Evolutionary conservation across 192 early-diverging fungal species (phyloP).

Genomic region (Coemansia sp.): DNA sequence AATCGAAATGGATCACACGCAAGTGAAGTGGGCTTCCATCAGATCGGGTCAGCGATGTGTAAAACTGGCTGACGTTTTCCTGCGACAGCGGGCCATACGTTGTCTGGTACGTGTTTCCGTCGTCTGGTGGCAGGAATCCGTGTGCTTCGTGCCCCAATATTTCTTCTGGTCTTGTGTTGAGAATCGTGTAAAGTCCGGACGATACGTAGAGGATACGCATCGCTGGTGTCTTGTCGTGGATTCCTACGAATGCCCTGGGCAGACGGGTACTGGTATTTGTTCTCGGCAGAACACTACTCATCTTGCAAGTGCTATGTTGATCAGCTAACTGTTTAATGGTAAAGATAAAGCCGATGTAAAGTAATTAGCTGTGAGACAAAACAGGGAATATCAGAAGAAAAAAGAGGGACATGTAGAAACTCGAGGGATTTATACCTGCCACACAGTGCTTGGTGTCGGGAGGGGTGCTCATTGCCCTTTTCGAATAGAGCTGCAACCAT

Average conservation of each 20-base stretch:
- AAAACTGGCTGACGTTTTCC: slow-evolving; percentile 8
- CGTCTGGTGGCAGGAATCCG: slow-evolving; percentile 7
- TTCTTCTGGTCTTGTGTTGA: slow-evolving; percentile 13
- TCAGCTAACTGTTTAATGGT: too few relatives aligned
- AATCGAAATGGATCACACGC: slow-evolving; percentile 20
- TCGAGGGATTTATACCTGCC: too few relatives aligned
- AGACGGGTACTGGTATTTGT: neutral
- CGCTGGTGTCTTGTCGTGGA: slow-evolving; percentile 35
- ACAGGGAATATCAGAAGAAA: too few relatives aligned
- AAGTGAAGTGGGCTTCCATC: slow-evolving; percentile 1
- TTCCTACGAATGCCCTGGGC: slow-evolving; percentile 24
- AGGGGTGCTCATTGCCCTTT: neutral
- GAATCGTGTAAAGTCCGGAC: slow-evolving; percentile 10
- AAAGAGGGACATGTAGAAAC: too few relatives aligned
- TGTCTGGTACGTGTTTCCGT: slow-evolving; percentile 8
- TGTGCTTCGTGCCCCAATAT: slow-evolving; percentile 6
- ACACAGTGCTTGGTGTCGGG: too few relatives aligned
- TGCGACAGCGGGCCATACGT: neutral
- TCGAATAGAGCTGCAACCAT: neutral
- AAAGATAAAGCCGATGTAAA: neutral
- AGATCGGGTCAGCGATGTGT: neutral
- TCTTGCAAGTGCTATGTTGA: neutral
- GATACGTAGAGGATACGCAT: slow-evolving; percentile 40
- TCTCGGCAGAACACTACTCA: neutral
- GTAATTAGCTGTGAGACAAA: too few relatives aligned